Evolutionary conservation across 2,329 filamentous ascomycete genomes (phyloP), one percentile per base, ranked within the genome.

Genomic region (Penicillium italicum): DNA sequence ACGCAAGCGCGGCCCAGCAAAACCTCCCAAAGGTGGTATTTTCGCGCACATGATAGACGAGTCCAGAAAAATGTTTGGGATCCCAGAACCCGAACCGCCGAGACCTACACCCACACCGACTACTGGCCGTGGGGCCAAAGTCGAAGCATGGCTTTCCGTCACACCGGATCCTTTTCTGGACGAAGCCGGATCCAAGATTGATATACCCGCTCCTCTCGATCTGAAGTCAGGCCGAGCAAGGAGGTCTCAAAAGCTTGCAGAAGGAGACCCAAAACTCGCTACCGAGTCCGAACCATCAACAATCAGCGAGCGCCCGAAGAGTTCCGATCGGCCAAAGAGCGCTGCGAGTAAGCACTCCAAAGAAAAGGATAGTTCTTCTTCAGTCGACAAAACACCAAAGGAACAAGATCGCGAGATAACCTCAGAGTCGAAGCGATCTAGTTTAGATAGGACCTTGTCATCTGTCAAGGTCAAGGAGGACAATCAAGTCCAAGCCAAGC

Each of bases 91-190:
- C 16, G 63, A 72, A 28, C 63, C 68, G 12, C 70, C 75, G 1
- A 68, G 70, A 46, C 75, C 76, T 22, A 71, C 74, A 33, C 75
- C 76, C n/a, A 72, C 75, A 11, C 67, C 68, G n/a, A 58, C 61
- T 10, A 64, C 63, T 16, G 65, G 65, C 20, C 78, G 78, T 43
- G 74, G 79, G 14, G 77, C 78, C 50, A 82, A 82, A 45, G 80
- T 87, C 26, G 82, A 86, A 69, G 81, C 83, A 46, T 87, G 85
- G 85, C 77, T 87, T 6, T 79, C 79, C 2, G 75, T 74, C 50
- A 83, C 82, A 2, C 76, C 79, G 9, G 82, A 85, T 67, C 80
- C 82, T 2, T 82, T 84, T 55, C 57, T 78, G 45, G 79, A 82
- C n/a, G 67, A 67, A 22, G 61, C 67, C 31, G 63, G 67, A 22